Percentiles rank a stretch among this genome's conserved stretches.
These are phyloP conservation scores for Gastrodia elata DNA, from an alignment of 106 monocot species.

Conservation along the genomic window DNA sequence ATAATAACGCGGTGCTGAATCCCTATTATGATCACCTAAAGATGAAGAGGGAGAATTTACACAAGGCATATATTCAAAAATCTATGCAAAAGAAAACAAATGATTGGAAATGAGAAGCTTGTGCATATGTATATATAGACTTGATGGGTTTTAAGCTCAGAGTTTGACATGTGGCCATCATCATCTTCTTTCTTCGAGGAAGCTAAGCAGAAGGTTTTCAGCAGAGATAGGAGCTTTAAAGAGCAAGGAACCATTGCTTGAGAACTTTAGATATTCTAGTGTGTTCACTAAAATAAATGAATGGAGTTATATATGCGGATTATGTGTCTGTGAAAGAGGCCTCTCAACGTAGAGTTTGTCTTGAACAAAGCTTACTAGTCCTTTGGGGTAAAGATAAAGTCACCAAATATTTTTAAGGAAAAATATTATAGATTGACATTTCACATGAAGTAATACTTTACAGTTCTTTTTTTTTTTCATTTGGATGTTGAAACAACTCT, in stretches of 20 bases:
- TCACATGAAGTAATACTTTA: too few relatives aligned
- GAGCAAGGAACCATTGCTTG: conserved; percentile 22
- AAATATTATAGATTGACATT: background rate
- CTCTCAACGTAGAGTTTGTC: conserved; percentile 19
- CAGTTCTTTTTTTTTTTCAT: too few relatives aligned
- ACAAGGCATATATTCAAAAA: too few relatives aligned
- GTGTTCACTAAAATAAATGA: too few relatives aligned
- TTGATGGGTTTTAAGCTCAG: conserved; percentile 32
- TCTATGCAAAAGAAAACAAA: too few relatives aligned
- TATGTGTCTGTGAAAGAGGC: conserved; percentile 34
- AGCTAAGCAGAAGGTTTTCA: conserved; percentile 25
- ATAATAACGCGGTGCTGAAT: conserved; percentile 19
- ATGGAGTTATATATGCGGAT: too few relatives aligned
- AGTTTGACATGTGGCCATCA: background rate
- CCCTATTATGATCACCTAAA: conserved; percentile 34
- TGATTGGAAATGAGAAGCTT: too few relatives aligned
- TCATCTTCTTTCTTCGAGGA: conserved; percentile 23
- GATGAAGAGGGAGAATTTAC: background rate
- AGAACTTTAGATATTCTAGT: too few relatives aligned
- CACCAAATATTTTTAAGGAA: background rate
- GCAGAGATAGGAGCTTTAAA: conserved; percentile 13
- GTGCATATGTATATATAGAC: conserved; percentile 7
- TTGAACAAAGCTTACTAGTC: conserved; percentile 7
- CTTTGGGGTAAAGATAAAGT: conserved; percentile 66
- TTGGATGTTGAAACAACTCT: too few relatives aligned